Evolutionary conservation across 2,329 filamentous ascomycete genomes (phyloP), one percentile per base, ranked within the genome.

Genomic region (Chaetoscypha palmicola): DNA sequence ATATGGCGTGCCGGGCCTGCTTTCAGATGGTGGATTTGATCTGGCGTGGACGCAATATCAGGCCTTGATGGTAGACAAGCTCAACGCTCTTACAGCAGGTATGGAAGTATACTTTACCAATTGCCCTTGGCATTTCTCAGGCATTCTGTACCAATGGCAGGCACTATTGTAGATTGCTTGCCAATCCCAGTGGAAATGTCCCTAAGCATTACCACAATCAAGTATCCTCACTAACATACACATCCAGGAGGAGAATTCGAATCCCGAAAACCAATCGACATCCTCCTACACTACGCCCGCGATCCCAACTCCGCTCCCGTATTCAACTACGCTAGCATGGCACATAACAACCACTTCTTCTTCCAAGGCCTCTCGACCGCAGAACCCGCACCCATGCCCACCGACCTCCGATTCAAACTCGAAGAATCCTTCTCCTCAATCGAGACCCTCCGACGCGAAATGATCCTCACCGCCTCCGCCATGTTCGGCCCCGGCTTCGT

Each of bases 401-500:
- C 67, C 1, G 53, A 60, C 33, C 76, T 94, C 48, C 65, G 71
- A 57, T 54, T 61, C 46, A 72, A 76, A 45, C 78, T 97, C 56
- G 71, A 77, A 58, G 68, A 70, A 54, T 79, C 79, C 58, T 97
- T 95, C 70, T 83, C 84, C 61, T 88, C 83, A 57, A 71, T 94
- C 57, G 84, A 94, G 53, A 90, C 85, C 22, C 79, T 98, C 47
- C 81, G 81, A 62, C 73, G 74, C 56, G 86, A 92, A 63, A 81
- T 98, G 66, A 66, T 92, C 60, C 71, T 81, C 52, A 94, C 84
- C 31, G 91, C 91, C 46, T 74, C 79, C 54, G 77, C 81, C 68
- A 96, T 97, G 89, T 97, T 98, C 69, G 92, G 91, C 43, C 90
- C 91, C 0, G 92, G 92, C 53, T 97, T 94, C 68, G 85, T 97